phyloP scores from a whole-genome alignment of 805 yeast genomes.

The Jamesozyma gamospora region DNA sequence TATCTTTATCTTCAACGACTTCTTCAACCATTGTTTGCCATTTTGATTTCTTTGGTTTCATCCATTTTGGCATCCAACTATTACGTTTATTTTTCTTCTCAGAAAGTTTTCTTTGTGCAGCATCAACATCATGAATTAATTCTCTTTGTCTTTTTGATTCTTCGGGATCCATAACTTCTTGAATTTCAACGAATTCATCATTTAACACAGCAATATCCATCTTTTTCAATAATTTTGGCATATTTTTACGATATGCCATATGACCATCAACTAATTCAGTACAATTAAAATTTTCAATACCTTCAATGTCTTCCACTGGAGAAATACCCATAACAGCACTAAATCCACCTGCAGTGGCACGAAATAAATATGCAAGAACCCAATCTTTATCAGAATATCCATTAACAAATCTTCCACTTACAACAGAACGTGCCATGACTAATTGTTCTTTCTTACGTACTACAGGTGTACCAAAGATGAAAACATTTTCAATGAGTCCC shows the following conservation, averaged over 20 bases:
- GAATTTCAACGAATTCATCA: constrained; percentile 92
- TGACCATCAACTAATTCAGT: constrained; percentile 87
- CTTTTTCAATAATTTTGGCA: constrained; percentile 66
- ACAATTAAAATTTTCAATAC: constrained; percentile 78
- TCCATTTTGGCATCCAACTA: constrained; percentile 36
- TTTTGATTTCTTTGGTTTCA: constrained; percentile 45
- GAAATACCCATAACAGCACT: constrained; percentile 87
- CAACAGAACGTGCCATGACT: constrained; percentile 70
- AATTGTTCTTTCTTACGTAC: constrained; percentile 72
- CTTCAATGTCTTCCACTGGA: constrained; percentile 52
- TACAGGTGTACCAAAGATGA: constrained; percentile 79
- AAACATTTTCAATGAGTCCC: constrained; percentile 84
- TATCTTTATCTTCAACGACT: constrained; percentile 19
- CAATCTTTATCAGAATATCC: constrained; percentile 91
- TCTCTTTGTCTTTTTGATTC: constrained; percentile 74
- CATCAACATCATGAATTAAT: constrained; percentile 75
- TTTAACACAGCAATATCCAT: constrained; percentile 73
- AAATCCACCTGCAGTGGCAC: constrained; percentile 93
- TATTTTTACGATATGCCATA: constrained; percentile 91
- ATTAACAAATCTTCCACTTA: constrained; percentile 80
- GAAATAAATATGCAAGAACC: constrained; percentile 87
- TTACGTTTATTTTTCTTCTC: constrained; percentile 29
- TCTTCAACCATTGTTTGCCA: constrained; percentile 57
- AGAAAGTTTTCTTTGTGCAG: constrained; percentile 56
- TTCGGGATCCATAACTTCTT: constrained; percentile 82